Base-by-base conservation (phyloP, 805 yeast genomes). In the Soucietia sequanensis region DNA sequence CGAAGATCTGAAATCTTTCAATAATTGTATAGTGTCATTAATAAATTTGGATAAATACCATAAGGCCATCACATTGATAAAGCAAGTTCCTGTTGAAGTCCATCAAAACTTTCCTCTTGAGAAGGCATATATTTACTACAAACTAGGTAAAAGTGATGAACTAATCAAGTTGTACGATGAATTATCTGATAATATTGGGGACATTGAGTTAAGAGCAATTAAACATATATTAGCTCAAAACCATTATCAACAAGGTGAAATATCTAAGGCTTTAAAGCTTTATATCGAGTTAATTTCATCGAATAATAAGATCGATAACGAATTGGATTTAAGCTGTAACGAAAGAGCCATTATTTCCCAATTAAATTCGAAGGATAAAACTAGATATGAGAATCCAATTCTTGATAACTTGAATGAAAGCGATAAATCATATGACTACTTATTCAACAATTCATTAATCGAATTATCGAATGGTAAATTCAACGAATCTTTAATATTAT, bases 271-370 rank as follows among this genome's bases (percentile, higher is more conserved):
- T 0, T 58, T 70, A 39, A 48, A 52, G 6, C 33, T 78, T 4
- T 84, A 82, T 50, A 56, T 56, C 23, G 60, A 60, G 4, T 57
- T 76, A 38, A 50, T 68, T 25, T 32, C 54, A 3, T 33, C 54
- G 6, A 57, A 65, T 19, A 48, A 60, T 31, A 51, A 59, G 17
- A 62, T 59, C 27, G 75, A 71, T 35, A 81, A 72, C 44, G 48
- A 47, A 15, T 48, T 66, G 23, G 90, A 82, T 54, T 52, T 81
- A 36, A 49, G 65, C 19, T 81, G 80, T 28, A 84, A 84, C 52
- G 84, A 82, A 55, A 69, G 81, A 39, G 88, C 90, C 3, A 70
- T 78, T n/a, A 58, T 76, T 16, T 76, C 85, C 8, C 84, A 77
- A 50, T 52, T 58, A 15, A 57, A 56, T 25, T 39, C 46, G 28